These are phyloP conservation scores for Leccinum subrobustum DNA, from an alignment of 1,284 basidiomycete genomes.

Conservation along the genomic window DNA sequence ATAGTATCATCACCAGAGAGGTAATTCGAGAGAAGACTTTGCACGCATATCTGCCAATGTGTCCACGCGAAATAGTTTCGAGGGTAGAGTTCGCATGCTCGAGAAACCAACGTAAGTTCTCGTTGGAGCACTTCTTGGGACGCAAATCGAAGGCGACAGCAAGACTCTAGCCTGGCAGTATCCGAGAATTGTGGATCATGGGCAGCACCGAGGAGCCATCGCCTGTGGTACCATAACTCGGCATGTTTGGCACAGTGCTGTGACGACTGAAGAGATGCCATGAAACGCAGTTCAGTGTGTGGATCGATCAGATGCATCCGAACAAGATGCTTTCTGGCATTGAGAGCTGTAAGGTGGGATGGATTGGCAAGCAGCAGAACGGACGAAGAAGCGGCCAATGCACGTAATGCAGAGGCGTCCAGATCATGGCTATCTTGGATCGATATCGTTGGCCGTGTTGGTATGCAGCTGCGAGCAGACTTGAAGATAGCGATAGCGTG, in stretches of 20 bases:
- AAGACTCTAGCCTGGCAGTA: not conserved
- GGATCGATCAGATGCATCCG: slow-evolving; percentile 34
- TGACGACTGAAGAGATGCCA: slow-evolving; percentile 46
- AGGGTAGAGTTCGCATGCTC: slow-evolving; percentile 57
- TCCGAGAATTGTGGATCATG: slow-evolving; percentile 13
- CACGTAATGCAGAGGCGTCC: slow-evolving; percentile 5
- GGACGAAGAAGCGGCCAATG: slow-evolving; percentile 37
- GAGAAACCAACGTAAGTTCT: slow-evolving; percentile 47
- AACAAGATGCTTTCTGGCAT: slow-evolving; percentile 54
- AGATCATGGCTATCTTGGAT: not conserved
- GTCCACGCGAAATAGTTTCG: slow-evolving; percentile 70
- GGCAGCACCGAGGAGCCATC: slow-evolving; percentile 50
- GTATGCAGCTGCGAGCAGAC: slow-evolving; percentile 8
- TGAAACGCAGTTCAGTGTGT: slow-evolving; percentile 47
- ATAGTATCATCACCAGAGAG: slow-evolving; percentile 6
- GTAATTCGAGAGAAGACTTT: slow-evolving; percentile 11
- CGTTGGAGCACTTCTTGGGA: slow-evolving; percentile 34
- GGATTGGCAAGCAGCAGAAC: slow-evolving; percentile 64
- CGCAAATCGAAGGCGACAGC: slow-evolving; percentile 7
- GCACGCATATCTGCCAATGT: slow-evolving; percentile 51
- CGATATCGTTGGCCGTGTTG: not conserved
- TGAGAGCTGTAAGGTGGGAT: slow-evolving; percentile 64
- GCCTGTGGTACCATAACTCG: slow-evolving; percentile 64
- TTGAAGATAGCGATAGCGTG: slow-evolving; percentile 41
- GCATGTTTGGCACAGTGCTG: slow-evolving; percentile 60